Evolutionary conservation across 306 rosid genomes (phyloP), one percentile per base, ranked within the genome.

Genomic region (Vigna radiata): DNA sequence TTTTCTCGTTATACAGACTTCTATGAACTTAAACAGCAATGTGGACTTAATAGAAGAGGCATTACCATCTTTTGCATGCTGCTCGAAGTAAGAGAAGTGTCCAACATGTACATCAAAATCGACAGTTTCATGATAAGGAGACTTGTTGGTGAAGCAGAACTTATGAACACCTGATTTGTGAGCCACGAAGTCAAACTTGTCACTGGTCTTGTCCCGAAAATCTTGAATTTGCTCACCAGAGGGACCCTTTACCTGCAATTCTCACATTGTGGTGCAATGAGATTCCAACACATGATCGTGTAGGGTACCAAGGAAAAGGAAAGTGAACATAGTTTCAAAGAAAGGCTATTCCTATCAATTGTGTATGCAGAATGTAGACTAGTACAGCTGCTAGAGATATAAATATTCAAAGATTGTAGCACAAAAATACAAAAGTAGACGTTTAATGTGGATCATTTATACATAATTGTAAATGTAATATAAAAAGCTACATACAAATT

Each of bases 31-130:
- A 25, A 25, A 56, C 59, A 73, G 21, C 15, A 23, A 70, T 73
- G 61, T 8, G 12, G 29, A 62, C 1, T 16, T 19, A 50, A 60
- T 0, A 54, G 75, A 19, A 65, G 44, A 72, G 69, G 64, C 21
- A 47, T 76, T 90, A 96, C 99, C 99, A 53, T 96, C 99, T 88
- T 96, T 91, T 19, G 97, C 98, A 80, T 96, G 98, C 84, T 89
- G 90, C 53, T 92, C 98, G 43, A 70, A 78, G 77, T 87, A 87
- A 2, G 93, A 77, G 75, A 91, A 89, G 85, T 91, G 99, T 25
- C 90, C 90, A 36, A 89, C 92, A 55, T 91, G 98, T 16, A 89
- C 97, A 76, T 92, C 96, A 68, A 92, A 92, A 77, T 90, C 94
- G 8, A 92, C 48, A 4, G 92, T 89, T 77, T 90, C 96, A n/a